phyloP scores from a whole-genome alignment of 2,329 filamentous ascomycete genomes.

The Neopestalotiopsis clavispora region DNA sequence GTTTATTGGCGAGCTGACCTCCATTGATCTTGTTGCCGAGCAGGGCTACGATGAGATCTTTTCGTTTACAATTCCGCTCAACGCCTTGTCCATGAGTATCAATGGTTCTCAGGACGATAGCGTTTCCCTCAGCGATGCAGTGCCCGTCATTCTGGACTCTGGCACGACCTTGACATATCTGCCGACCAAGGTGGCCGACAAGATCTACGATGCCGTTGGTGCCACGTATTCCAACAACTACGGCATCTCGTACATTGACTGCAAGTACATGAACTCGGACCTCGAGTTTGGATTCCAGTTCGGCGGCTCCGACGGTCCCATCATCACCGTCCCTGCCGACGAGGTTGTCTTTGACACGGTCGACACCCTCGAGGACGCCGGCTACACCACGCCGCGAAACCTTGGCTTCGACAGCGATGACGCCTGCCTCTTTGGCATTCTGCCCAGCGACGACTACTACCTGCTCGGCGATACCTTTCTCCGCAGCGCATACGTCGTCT shows the following conservation, averaged over 20 bases:
- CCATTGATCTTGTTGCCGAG: conserved; percentile 58
- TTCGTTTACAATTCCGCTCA: conserved; percentile 46
- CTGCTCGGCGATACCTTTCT: conserved; percentile 54
- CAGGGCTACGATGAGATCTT: conserved; percentile 44
- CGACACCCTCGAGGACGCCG: conserved; percentile 26
- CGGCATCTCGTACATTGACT: conserved; percentile 42
- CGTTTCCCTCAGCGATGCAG: conserved; percentile 17
- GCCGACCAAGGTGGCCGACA: conserved; percentile 52
- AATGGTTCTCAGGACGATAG: conserved; percentile 34
- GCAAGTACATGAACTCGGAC: conserved; percentile 38
- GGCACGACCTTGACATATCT: conserved; percentile 70
- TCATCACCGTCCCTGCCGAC: conserved; percentile 38
- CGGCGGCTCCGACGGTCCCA: conserved; percentile 37
- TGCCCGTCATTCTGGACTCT: conserved; percentile 68
- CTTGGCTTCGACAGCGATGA: conserved; percentile 42
- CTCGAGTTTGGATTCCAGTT: conserved; percentile 47
- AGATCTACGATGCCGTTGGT: conserved; percentile 43
- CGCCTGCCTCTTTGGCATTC: conserved; percentile 61
- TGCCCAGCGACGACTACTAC: conserved; percentile 42
- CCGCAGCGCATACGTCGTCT: conserved; percentile 58
- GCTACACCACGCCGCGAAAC: conserved; percentile 29
- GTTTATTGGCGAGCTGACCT: conserved; percentile 61
- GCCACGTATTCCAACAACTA: conserved; percentile 41
- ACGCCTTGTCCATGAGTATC: conserved; percentile 41
- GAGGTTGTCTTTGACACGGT: conserved; percentile 47